These are phyloP conservation scores for Mycena amicta DNA, from an alignment of 768 basidiomycete genomes.

Conservation along the genomic window DNA sequence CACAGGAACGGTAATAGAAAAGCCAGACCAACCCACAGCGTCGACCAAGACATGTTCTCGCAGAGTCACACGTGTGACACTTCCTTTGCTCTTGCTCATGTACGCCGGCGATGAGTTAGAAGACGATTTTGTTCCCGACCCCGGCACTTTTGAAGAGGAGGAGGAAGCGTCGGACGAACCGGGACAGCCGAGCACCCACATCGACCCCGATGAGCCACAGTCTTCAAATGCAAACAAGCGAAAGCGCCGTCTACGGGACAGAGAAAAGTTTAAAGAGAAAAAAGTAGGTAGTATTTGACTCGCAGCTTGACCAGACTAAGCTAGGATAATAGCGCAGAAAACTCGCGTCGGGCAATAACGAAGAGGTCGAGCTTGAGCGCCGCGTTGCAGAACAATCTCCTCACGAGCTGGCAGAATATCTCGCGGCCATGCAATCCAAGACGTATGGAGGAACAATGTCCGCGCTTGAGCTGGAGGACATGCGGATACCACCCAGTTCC, in stretches of 20 bases:
- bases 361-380: constrained; percentile 32
- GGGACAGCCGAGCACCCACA: constrained; percentile 25
- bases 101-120: constrained; percentile 77
- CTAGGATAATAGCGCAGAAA: constrained; percentile 79
- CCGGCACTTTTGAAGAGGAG: constrained; percentile 63
- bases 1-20: background rate
- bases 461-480: constrained; percentile 77
- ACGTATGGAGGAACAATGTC: constrained; percentile 71
- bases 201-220: constrained; percentile 30
- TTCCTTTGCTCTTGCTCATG: constrained; percentile 12
- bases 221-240: constrained; percentile 57
- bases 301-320: no score
- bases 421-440: constrained; percentile 68
- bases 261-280: constrained; percentile 61
- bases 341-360: constrained; percentile 42
- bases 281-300: no score
- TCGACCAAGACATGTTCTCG: background rate
- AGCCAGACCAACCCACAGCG: background rate
- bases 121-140: constrained; percentile 78
- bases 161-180: constrained; percentile 52
- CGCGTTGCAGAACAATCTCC: constrained; percentile 64
- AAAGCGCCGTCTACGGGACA: constrained; percentile 69
- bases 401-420: constrained; percentile 58
- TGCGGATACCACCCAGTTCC: constrained; percentile 59
- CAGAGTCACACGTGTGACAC: no score